Base-by-base conservation (phyloP, 2,329 filamentous ascomycete genomes). In the Ophiocordyceps robertsii region DNA sequence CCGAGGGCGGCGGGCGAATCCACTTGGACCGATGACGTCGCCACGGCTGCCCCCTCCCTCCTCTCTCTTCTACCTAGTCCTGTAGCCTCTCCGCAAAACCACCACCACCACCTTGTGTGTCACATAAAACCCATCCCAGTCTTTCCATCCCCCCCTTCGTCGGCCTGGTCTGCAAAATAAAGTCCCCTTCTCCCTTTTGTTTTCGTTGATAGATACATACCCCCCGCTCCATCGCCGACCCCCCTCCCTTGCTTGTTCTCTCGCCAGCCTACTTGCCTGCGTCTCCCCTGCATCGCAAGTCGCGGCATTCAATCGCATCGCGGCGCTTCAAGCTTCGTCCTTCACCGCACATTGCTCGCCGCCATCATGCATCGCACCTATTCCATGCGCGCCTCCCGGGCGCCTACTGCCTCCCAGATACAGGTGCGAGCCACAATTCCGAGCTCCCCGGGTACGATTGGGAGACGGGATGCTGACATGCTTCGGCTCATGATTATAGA, bases 341-440 rank as follows among this genome's bases (percentile, higher is more conserved):
- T 16, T 14, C 41, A 35, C 19, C 30, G 9, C 37, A 35, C 13
- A 6, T 21, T 7, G 24, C 27, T 24, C 38, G 21, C 39, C 38
- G 43, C 45, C 66, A 68, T 48, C 44, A 98, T 98, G 90, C 92
- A 98, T 77, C 88, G 90, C 65, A 95, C 92, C 52, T 98, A 96
- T 66, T 95, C 88, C 57, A 94, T 95, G 92, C 89, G 92, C 82
- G 84, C 93, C 68, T 83, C 85, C 66, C 82, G 92, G 75, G 87
- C 87, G 66, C 92, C 92, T 39, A 98, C 92, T 52, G 92, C 92
- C 59, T 93, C 88, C 59, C 74, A 78, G 59, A 69, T 79, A 38
- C 73, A 78, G 63, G 74, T 77, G 57, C 33, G 17, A 13, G n/a
- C 4, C 2, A 17, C 33, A 17, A 6, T 14, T n/a, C 33, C 33